Evolutionary conservation across 2,329 filamentous ascomycete species (phyloP).

Genomic region (Scedosporium boydii): DNA sequence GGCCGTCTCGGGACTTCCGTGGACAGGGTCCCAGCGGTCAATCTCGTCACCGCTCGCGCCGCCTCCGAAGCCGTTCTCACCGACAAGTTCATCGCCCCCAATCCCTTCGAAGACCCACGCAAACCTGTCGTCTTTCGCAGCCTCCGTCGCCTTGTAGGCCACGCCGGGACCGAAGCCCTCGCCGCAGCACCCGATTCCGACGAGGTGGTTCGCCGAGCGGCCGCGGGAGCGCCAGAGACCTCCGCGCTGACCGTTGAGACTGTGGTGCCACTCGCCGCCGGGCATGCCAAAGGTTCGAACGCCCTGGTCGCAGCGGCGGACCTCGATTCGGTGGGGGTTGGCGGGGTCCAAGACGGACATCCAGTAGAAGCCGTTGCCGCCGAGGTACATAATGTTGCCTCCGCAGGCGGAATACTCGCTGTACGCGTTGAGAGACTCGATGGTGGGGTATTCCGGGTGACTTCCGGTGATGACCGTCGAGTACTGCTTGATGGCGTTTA

Average conservation of each 20-base stretch:
- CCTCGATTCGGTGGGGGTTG: constrained; percentile 22
- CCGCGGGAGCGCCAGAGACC: constrained; percentile 23
- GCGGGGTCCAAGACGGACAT: constrained; percentile 14
- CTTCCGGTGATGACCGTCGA: constrained; percentile 18
- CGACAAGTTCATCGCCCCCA: constrained; percentile 8
- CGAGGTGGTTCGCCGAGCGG: constrained; percentile 19
- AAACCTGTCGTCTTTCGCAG: background rate
- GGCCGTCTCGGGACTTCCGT: constrained; percentile 21
- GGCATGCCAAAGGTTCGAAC: constrained; percentile 18
- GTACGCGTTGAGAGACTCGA: constrained; percentile 18
- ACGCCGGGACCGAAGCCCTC: constrained; percentile 20
- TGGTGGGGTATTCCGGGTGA: constrained; percentile 24
- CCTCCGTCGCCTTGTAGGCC: constrained; percentile 9
- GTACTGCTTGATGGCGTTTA: constrained; percentile 11
- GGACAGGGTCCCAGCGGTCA: constrained; percentile 19
- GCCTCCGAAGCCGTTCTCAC: constrained; percentile 18
- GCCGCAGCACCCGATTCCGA: constrained; percentile 20
- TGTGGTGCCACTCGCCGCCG: constrained; percentile 19
- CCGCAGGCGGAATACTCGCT: constrained; percentile 17
- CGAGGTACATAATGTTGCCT: constrained; percentile 26
- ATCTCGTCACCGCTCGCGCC: constrained; percentile 25
- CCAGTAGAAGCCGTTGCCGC: constrained; percentile 28
- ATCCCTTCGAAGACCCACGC: constrained; percentile 14
- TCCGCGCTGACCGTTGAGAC: constrained; percentile 19
- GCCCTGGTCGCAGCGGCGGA: constrained; percentile 22